Percentiles rank a stretch among this genome's conserved stretches.
phyloP scores from a whole-genome alignment of 371 early-diverging fungal genomes.

The Phascolomyces articulosus region DNA sequence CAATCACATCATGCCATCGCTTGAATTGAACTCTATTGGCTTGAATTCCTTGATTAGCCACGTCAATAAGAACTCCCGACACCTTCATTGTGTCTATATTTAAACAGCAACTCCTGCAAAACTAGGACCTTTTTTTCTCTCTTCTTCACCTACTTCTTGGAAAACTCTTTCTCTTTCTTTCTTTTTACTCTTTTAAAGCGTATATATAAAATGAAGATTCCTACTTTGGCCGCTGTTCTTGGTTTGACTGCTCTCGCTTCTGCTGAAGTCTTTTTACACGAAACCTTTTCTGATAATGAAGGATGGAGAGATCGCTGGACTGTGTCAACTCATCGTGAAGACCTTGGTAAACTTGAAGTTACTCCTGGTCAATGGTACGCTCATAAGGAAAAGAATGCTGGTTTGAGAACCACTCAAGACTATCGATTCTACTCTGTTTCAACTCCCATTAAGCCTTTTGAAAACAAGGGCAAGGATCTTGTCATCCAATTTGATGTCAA shows the following conservation, averaged over 20 bases:
- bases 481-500: slow-evolving; percentile 97
- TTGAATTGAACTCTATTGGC: not conserved
- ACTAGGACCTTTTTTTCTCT: not conserved
- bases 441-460: slow-evolving; percentile 72
- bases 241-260: slow-evolving; percentile 70
- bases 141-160: not conserved
- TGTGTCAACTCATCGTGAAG: slow-evolving; percentile 65
- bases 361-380: slow-evolving; percentile 79
- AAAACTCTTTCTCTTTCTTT: not conserved
- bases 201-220: slow-evolving; percentile 51
- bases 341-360: slow-evolving; percentile 78
- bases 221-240: slow-evolving; percentile 59
- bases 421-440: slow-evolving; percentile 88
- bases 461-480: slow-evolving; percentile 78
- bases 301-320: slow-evolving; percentile 79
- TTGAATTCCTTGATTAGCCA: slow-evolving; percentile 1
- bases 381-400: slow-evolving; percentile 69
- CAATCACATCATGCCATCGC: slow-evolving; percentile 2
- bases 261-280: slow-evolving; percentile 83
- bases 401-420: slow-evolving; percentile 84
- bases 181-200: not conserved
- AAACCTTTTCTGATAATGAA: slow-evolving; percentile 77
- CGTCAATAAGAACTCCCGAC: not conserved
- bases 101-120: not conserved
- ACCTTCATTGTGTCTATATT: not conserved